A percentile compares a stretch with the other conserved stretches of the same genome.
Evolutionary conservation across 2,329 filamentous ascomycete species (phyloP).

Genomic region (Neopestalotiopsis sp.): DNA sequence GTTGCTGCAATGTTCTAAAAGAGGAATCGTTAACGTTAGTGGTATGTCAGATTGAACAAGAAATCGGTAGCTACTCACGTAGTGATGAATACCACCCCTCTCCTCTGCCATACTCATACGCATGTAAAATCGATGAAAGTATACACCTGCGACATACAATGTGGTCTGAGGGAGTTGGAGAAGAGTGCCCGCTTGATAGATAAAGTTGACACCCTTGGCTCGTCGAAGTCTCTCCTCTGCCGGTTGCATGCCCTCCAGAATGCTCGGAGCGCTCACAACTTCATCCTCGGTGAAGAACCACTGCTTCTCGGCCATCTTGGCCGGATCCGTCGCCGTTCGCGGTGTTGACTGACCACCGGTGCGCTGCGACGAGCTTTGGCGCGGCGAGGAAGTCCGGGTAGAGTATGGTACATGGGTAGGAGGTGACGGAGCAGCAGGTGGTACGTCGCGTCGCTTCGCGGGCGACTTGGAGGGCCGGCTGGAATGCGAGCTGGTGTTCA

Average conservation of each 20-base stretch:
- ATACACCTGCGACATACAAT: conserved; percentile 88
- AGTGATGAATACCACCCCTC: conserved; percentile 84
- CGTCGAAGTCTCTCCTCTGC: conserved; percentile 81
- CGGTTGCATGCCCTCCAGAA: conserved; percentile 78
- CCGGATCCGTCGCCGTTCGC: conserved; percentile 34
- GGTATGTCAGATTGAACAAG: background rate
- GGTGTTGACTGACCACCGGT: conserved; percentile 47
- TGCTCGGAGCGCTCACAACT: conserved; percentile 80
- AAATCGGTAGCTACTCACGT: conserved; percentile 61
- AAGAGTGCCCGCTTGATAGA: conserved; percentile 90
- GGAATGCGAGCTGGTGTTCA: conserved; percentile 34
- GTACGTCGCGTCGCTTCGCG: conserved; percentile 57
- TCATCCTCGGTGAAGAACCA: conserved; percentile 92
- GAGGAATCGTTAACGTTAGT: conserved; percentile 3
- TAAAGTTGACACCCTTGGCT: conserved; percentile 95
- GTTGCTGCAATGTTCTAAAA: conserved; percentile 82
- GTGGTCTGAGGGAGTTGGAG: conserved; percentile 92
- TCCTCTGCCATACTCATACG: conserved; percentile 79
- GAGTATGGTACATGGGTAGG: conserved; percentile 48
- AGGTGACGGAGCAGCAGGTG: conserved; percentile 66
- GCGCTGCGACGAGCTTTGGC: conserved; percentile 16
- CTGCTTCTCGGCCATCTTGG: conserved; percentile 58
- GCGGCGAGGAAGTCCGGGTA: conserved; percentile 59
- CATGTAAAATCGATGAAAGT: conserved; percentile 97
- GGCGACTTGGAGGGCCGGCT: conserved; percentile 57